phyloP scores from a whole-genome alignment of 192 early-diverging fungal genomes.

The Powellomyces hirtus region DNA sequence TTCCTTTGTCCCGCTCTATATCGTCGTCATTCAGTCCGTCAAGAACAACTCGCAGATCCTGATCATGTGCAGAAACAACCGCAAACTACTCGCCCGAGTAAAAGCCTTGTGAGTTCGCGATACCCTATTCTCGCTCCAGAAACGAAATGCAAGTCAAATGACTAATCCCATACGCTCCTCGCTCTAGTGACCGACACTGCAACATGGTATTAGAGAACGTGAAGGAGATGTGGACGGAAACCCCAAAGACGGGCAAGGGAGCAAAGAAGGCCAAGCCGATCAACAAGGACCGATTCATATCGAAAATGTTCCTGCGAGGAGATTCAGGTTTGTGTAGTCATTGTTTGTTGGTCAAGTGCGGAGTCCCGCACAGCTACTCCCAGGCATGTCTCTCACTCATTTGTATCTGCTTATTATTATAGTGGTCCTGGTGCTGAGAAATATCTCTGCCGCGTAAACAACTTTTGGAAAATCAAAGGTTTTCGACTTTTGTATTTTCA shows the following conservation, averaged over 20 bases:
- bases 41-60: slow-evolving; percentile 96
- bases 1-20: too few relatives aligned
- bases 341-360: too few relatives aligned
- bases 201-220: slow-evolving; percentile 99
- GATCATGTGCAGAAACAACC: slow-evolving; percentile 95
- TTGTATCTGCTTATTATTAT: too few relatives aligned
- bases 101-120: slow-evolving; percentile 87
- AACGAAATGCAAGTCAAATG: too few relatives aligned
- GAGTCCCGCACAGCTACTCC: too few relatives aligned
- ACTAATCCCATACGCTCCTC: not conserved
- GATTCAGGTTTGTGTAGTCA: slow-evolving; percentile 89
- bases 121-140: too few relatives aligned
- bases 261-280: slow-evolving; percentile 90
- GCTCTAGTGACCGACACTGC: slow-evolving; percentile 85
- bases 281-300: slow-evolving; percentile 98
- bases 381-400: too few relatives aligned
- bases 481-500: too few relatives aligned
- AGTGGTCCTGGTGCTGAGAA: too few relatives aligned
- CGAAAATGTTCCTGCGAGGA: slow-evolving; percentile 97
- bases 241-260: slow-evolving; percentile 87
- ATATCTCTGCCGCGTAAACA: too few relatives aligned
- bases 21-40: slow-evolving; percentile 79
- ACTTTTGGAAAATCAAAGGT: too few relatives aligned
- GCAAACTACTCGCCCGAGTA: slow-evolving; percentile 93
- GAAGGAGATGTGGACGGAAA: slow-evolving; percentile 77